Base-by-base conservation (phyloP, 2,329 filamentous ascomycete species). In the Neurospora crassa region DNA sequence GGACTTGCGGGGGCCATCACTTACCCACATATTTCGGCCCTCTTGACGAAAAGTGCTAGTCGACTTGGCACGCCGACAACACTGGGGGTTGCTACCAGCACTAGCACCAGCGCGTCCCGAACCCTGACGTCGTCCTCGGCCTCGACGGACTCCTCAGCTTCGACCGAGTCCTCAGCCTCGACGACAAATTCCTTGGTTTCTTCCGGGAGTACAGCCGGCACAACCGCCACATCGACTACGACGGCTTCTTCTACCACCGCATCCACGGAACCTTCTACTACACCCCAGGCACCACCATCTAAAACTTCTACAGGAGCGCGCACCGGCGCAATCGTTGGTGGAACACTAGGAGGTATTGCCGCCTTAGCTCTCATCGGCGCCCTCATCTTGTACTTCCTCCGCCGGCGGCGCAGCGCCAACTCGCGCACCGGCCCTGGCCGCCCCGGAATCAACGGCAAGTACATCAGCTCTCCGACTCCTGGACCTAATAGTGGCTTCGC, bases 241-340 rank as follows among this genome's bases (percentile, higher is more conserved):
- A 67, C 70, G 40, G 68, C 73, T 14, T 69, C 73, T 24, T 41
- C 70, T n/a, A 70, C 72, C 40, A 72, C 75, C 18, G 67, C 74
- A 14, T 67, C 74, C 12, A 74, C 76, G 2, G 73, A 74, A 34
- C 67, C 74, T 24, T 72, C 71, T 20, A 76, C 76, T 1, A 67
- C 43, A 40, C 67, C 70, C n/a, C 68, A 73, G 8, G 45, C 72
- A 53, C 59, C 78, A 14, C 73, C 79, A 2, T 76, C 77, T 47
- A 75, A 75, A 8, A 72, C 77, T n/a, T 53, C 69, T 34, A 67
- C 68, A 20, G 47, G 47, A 34, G 53, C 42, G 12, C 79, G 79
- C n/a, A 83, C 82, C 0, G 85, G 84, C 1, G 84, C 84, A 47
- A 87, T 89, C 42, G 82, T 88, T 3, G 87, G 87, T 37, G 87